These are phyloP conservation scores for Mycena indigotica DNA, from an alignment of 768 basidiomycete species.

Conservation along the genomic window DNA sequence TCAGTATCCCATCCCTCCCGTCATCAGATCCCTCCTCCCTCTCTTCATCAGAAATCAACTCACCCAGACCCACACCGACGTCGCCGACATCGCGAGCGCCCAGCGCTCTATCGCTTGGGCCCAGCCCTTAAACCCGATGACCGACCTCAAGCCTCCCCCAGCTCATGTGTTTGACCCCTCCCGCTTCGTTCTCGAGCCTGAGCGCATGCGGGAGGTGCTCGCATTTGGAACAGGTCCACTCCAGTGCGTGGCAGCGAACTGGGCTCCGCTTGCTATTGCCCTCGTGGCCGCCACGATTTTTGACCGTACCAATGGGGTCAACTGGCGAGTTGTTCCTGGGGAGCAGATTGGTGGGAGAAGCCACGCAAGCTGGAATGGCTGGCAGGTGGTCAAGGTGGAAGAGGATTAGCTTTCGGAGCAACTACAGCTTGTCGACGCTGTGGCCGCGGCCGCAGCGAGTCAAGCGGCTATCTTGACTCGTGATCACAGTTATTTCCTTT, in stretches of 20 bases:
- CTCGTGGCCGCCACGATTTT: constrained; percentile 48
- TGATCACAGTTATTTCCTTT: no score
- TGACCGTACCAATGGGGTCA: constrained; percentile 33
- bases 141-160: neutral
- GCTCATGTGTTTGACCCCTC: constrained; percentile 47
- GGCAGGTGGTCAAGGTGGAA: constrained; percentile 26
- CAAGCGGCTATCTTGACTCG: no score
- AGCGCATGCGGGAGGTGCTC: constrained; percentile 28
- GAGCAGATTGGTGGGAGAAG: constrained; percentile 36
- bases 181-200: constrained; percentile 30
- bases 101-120: constrained; percentile 43
- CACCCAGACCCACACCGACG: constrained; percentile 24
- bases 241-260: constrained; percentile 49
- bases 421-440: no score
- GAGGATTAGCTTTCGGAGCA: no score
- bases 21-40: neutral
- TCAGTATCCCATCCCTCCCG: neutral
- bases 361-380: constrained; percentile 46
- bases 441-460: no score
- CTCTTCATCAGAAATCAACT: neutral
- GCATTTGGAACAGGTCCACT: constrained; percentile 55
- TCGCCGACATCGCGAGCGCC: constrained; percentile 40
- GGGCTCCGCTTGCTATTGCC: constrained; percentile 56
- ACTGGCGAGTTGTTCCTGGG: constrained; percentile 32
- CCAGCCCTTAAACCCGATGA: neutral